Evolutionary conservation across 768 basidiomycete species (phyloP).

Genomic region (Phaffia tasmanica): DNA sequence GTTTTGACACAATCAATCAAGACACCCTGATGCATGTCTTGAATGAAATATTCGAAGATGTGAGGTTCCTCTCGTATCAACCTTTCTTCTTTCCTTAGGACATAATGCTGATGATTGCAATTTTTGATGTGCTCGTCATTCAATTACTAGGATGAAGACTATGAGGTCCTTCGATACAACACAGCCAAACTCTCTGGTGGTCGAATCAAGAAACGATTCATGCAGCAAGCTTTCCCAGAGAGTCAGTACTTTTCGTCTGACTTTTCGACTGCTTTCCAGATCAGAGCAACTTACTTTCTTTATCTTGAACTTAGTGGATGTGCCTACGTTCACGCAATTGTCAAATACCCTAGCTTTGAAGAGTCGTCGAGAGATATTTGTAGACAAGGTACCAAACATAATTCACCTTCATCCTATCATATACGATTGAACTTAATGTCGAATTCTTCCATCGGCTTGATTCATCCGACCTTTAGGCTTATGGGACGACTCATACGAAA

Average conservation of each 20-base stretch:
- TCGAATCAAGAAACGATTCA: conserved; percentile 35
- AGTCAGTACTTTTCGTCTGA: conserved; percentile 41
- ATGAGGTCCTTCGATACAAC: conserved; percentile 13
- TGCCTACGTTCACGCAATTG: conserved; percentile 58
- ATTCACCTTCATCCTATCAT: too few species aligned
- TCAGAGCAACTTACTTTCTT: background rate
- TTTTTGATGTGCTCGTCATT: background rate
- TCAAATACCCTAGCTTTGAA: conserved; percentile 56
- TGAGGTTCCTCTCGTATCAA: conserved; percentile 39
- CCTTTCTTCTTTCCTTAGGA: background rate
- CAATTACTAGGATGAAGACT: conserved; percentile 39
- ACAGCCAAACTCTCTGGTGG: conserved; percentile 16
- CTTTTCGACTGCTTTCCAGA: background rate
- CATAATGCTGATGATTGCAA: background rate
- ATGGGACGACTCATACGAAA: conserved; percentile 37
- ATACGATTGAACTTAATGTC: background rate
- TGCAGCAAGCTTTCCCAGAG: conserved; percentile 56
- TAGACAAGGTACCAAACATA: conserved; percentile 55
- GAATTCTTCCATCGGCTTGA: background rate
- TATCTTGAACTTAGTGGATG: conserved; percentile 49
- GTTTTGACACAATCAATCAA: conserved; percentile 94
- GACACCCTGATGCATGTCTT: conserved; percentile 68
- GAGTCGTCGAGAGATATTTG: conserved; percentile 66
- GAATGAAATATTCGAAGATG: conserved; percentile 48
- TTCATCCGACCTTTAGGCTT: conserved; percentile 40